A percentile compares a stretch with the other conserved stretches of the same genome.
Evolutionary conservation across 805 yeast genomes (phyloP).

Genomic region (Ogataea glucozyma): DNA sequence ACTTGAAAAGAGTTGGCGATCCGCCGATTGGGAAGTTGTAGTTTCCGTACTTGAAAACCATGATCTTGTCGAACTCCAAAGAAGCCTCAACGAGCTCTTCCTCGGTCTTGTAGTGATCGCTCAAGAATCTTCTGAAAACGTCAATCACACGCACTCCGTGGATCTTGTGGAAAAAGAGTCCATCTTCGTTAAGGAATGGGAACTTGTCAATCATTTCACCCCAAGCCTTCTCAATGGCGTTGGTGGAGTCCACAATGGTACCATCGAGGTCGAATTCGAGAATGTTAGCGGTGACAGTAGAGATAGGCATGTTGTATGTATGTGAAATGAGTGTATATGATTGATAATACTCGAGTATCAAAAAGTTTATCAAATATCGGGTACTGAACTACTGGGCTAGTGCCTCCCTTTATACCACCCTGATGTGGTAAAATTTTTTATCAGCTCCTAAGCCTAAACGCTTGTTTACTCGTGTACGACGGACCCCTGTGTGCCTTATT

Average conservation of each 20-base stretch:
- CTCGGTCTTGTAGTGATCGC: conserved; percentile 29
- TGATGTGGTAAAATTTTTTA: background rate
- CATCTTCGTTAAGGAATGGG: conserved; percentile 43
- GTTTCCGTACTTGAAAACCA: conserved; percentile 72
- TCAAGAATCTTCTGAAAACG: conserved; percentile 71
- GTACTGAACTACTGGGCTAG: background rate
- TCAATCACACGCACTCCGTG: conserved; percentile 88
- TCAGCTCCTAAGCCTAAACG: background rate
- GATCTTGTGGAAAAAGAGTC: conserved; percentile 65
- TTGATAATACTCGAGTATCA: too few species aligned
- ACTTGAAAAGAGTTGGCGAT: conserved; percentile 60
- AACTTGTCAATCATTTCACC: conserved; percentile 67
- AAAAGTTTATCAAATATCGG: too few species aligned
- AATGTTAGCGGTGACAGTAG: conserved; percentile 13
- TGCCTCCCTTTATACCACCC: conserved; percentile 2
- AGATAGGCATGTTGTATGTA: conserved; percentile 7
- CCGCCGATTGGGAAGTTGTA: conserved; percentile 77
- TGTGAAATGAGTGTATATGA: conserved; percentile 3
- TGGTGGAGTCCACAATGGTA: conserved; percentile 79
- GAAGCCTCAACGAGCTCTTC: conserved; percentile 20
- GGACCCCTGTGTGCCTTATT: background rate
- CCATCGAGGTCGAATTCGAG: conserved; percentile 83
- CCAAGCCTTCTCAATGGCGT: conserved; percentile 84
- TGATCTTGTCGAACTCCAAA: conserved; percentile 56
- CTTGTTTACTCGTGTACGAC: background rate